Evolutionary conservation across 768 basidiomycete genomes (phyloP), one percentile per base, ranked within the genome.

Genomic region (Psilocybe cubensis): DNA sequence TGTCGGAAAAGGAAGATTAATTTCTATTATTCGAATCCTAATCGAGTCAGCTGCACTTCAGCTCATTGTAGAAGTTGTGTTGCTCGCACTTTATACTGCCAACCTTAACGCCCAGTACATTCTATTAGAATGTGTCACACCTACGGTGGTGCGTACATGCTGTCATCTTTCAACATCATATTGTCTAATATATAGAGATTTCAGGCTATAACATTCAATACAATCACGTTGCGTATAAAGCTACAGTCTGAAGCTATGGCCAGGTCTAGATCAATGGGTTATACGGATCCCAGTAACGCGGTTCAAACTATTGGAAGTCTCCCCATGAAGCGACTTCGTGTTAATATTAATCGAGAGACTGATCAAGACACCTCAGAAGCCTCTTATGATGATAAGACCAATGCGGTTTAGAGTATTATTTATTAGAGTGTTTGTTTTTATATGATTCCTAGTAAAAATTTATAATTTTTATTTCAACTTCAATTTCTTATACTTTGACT

Each of bases 121-220:
- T 12, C 3, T 53, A 12, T 27, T 53, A 4, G 52, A 53, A 20
- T 53, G 23, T 18, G 25, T 53, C 11, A 42, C 41, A 3, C 42
- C 52, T 3, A 17, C 29, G 4, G 41, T 53, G 10, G 52, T 53
- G n/a, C 17, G 52, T 53, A 4, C 6, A 23, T n/a, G 17, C 12
- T n/a, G n/a, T 5, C 21, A 50, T 50, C n/a, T 50, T 5, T 2
- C n/a, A n/a, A n/a, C n/a, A n/a, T n/a, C n/a, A n/a, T n/a, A n/a
- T n/a, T n/a, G n/a, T n/a, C n/a, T n/a, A n/a, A n/a, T n/a, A n/a
- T n/a, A n/a, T n/a, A n/a, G n/a, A n/a, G 18, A 50, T 7, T 27
- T 5, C 25, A 54, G 53, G 53, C 42, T 17, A 54, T 54, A 2
- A 54, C 53, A 23, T 54, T 54, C 43, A 54, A 54, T 23, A 46